Evolutionary conservation across 148 eudicot species (phyloP).

Genomic region (Rhododendron griersonianum): DNA sequence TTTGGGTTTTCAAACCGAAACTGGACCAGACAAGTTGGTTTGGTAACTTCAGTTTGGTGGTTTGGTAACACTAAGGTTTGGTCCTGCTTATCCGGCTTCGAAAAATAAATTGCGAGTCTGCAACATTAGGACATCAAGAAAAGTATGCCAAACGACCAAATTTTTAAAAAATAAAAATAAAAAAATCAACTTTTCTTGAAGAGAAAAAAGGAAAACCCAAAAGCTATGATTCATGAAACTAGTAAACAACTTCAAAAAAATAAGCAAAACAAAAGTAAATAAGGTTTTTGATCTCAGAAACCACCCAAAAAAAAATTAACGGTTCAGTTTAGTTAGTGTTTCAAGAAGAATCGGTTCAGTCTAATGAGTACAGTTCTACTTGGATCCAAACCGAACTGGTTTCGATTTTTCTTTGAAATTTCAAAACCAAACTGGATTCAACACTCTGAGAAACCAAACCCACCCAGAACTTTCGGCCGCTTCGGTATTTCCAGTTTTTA

Average conservation of each 20-base stretch:
- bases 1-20: neutral
- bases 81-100: neutral
- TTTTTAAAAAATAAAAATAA: neutral
- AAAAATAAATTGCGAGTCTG: neutral
- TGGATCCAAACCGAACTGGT: neutral
- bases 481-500: neutral
- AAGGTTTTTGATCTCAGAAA: neutral
- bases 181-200: neutral
- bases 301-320: neutral
- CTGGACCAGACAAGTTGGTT: neutral
- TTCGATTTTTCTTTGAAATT: neutral
- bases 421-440: neutral
- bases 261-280: neutral
- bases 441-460: neutral
- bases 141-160: neutral
- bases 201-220: neutral
- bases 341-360: neutral
- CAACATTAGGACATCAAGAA: neutral
- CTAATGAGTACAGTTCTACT: neutral
- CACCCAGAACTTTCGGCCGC: neutral
- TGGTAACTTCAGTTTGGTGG: neutral
- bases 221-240: neutral
- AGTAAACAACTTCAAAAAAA: neutral
- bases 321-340: neutral
- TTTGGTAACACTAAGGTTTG: neutral